These are phyloP conservation scores for Lactarius vividus DNA, from an alignment of 768 basidiomycete genomes.

Conservation along the genomic window DNA sequence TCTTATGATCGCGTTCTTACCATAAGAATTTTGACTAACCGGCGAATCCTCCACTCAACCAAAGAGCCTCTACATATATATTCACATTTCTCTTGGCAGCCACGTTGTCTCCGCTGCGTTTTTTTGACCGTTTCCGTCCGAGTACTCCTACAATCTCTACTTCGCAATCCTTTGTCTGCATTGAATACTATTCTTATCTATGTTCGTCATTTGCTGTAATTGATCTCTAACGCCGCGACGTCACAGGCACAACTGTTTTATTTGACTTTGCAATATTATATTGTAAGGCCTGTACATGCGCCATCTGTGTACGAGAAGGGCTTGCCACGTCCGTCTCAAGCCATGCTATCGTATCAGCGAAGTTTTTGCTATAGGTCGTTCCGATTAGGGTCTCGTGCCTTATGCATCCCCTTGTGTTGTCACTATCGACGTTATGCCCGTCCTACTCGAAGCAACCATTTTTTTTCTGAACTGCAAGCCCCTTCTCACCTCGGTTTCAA, in stretches of 20 bases:
- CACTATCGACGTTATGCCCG: neutral
- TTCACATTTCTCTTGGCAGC: conserved; percentile 1
- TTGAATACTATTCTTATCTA: conserved; percentile 8
- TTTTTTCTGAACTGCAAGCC: neutral
- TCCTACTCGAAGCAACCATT: neutral
- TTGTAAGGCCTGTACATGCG: neutral
- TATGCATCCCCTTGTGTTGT: neutral
- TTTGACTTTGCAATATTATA: neutral
- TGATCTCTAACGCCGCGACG: conserved; percentile 4
- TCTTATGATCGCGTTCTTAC: neutral
- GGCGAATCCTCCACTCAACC: neutral
- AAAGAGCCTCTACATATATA: neutral
- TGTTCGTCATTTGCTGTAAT: conserved; percentile 7
- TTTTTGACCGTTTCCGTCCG: neutral
- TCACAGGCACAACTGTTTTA: conserved; percentile 20
- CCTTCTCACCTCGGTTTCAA: neutral
- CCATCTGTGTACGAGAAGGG: neutral
- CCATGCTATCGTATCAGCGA: neutral
- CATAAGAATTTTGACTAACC: neutral
- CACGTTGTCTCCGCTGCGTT: neutral
- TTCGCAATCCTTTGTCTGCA: neutral
- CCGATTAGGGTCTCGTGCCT: neutral
- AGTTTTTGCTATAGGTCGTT: conserved; percentile 12
- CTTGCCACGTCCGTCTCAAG: neutral
- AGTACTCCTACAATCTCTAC: neutral